Evolutionary conservation across 106 monocot genomes (phyloP).

Genomic region (Apostasia ramifera): DNA sequence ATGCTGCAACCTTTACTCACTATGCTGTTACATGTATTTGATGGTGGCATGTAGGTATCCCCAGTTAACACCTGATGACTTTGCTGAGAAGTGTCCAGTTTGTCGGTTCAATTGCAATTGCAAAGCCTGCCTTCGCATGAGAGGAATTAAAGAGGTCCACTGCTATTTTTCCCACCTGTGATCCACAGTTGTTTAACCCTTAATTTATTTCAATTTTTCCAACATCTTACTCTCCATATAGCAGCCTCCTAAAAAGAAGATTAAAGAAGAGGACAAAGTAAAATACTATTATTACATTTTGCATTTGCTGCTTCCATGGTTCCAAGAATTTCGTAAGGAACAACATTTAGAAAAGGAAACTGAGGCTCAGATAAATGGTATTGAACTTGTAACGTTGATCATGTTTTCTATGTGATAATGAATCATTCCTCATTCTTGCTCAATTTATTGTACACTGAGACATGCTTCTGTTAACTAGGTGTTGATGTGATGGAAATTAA

Average conservation of each 20-base stretch:
- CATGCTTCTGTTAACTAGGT: constrained; percentile 22
- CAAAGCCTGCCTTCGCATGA: constrained; percentile 68
- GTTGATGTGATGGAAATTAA: constrained; percentile 19
- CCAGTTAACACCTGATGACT: constrained; percentile 29
- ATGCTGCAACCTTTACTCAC: background rate
- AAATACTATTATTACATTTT: constrained; percentile 28
- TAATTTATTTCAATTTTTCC: background rate
- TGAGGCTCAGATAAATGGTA: constrained; percentile 58
- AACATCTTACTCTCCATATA: background rate
- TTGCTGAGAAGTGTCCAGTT: constrained; percentile 41
- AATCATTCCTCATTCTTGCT: background rate
- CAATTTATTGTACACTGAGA: background rate
- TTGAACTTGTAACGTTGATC: background rate
- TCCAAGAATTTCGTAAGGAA: constrained; percentile 45
- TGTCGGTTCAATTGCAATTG: constrained; percentile 63
- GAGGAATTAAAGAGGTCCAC: constrained; percentile 32
- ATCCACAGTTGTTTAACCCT: background rate
- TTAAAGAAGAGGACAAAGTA: constrained; percentile 21
- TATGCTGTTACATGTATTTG: background rate
- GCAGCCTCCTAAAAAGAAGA: constrained; percentile 29
- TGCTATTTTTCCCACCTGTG: background rate
- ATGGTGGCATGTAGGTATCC: constrained; percentile 47
- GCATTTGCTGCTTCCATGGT: constrained; percentile 42
- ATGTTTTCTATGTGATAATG: constrained; percentile 1
- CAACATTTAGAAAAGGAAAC: constrained; percentile 54